Conservation (phyloP, 768 basidiomycete species). For the Thelephora ganbajun region DNA sequence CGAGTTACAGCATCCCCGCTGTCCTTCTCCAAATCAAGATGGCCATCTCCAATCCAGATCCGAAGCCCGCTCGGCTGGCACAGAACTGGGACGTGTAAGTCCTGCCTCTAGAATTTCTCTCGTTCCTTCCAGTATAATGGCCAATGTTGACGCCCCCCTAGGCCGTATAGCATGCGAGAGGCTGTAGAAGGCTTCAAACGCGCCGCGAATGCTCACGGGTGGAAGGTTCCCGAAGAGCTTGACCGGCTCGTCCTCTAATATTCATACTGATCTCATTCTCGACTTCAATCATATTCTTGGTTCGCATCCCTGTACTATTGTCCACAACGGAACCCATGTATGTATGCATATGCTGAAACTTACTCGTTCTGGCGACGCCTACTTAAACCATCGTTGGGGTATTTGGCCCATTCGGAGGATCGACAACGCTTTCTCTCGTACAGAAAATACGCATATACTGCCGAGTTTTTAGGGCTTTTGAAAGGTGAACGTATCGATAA, state of each 20-base stretch:
- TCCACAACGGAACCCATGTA: too few relatives aligned
- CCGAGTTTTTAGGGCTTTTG: too few relatives aligned
- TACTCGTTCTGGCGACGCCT: too few relatives aligned
- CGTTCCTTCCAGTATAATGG: not conserved
- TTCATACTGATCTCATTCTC: too few relatives aligned
- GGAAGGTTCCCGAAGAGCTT: slow-evolving; percentile 28
- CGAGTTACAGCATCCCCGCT: slow-evolving; percentile 40
- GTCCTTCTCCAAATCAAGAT: slow-evolving; percentile 52
- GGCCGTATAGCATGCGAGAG: slow-evolving; percentile 36
- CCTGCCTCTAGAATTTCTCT: not conserved
- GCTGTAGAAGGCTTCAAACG: slow-evolving; percentile 50
- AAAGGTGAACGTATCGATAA: too few relatives aligned
- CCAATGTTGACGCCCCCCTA: slow-evolving; percentile 2
- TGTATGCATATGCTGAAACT: too few relatives aligned
- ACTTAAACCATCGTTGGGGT: too few relatives aligned
- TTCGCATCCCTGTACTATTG: too few relatives aligned
- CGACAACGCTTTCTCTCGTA: too few relatives aligned
- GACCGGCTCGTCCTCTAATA: slow-evolving; percentile 1
- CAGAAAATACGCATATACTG: too few relatives aligned
- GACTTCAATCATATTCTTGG: too few relatives aligned
- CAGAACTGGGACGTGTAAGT: slow-evolving; percentile 33
- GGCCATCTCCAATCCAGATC: slow-evolving; percentile 55
- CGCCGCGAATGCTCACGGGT: slow-evolving; percentile 50
- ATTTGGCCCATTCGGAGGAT: too few relatives aligned
- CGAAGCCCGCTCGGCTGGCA: slow-evolving; percentile 45